Base-by-base conservation (phyloP, 164 flowering plant species). In the Chimonanthus salicifolius region DNA sequence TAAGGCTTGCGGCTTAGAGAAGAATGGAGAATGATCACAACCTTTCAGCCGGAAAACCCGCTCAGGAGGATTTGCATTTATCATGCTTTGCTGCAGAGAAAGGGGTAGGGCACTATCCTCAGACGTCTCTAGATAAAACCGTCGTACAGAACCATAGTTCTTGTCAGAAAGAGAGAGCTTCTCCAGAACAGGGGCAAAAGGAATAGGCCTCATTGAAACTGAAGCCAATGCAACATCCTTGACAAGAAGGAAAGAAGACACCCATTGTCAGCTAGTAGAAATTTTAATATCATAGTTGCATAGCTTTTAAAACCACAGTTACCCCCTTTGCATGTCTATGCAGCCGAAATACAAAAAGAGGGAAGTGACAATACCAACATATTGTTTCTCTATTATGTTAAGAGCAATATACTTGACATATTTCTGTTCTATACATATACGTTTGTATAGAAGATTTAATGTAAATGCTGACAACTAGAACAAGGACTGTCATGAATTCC, bases 221-320 rank as follows among this genome's bases (percentile, higher is more conserved):
- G 92, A 92, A 62, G 99, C 98, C 80, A 95, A 78, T 62, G 93
- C 97, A 62, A 92, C 82, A 82, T 95, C 99, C 99, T 95, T 80
- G 67, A 74, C 62, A n/a, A 64, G 67, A 48, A 58, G 10, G 48
- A 46, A 68, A 54, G 45, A 69, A 68, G n/a, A 10, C 13, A 44
- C 49, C 9, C 45, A 8, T 5, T 45, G 46, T 66, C 10, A 66
- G 49, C 47, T 21, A 3, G 4, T 33, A 5, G 45, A 33, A 44
- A 66, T 13, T 54, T 33, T 33, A 33, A 33, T 33, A 33, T 33
- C 33, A 33, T 33, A 33, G 33, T 33, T 33, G 33, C 33, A 33
- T 33, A 33, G 33, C 33, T 33, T 33, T 33, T 33, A 33, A 33
- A 33, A 33, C 33, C 33, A 33, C 33, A 33, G 33, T 1, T 33